Evolutionary conservation across 1,139 yeast species (phyloP), one percentile per base, ranked within the genome.

Genomic region (Hansenula lynferdii): DNA sequence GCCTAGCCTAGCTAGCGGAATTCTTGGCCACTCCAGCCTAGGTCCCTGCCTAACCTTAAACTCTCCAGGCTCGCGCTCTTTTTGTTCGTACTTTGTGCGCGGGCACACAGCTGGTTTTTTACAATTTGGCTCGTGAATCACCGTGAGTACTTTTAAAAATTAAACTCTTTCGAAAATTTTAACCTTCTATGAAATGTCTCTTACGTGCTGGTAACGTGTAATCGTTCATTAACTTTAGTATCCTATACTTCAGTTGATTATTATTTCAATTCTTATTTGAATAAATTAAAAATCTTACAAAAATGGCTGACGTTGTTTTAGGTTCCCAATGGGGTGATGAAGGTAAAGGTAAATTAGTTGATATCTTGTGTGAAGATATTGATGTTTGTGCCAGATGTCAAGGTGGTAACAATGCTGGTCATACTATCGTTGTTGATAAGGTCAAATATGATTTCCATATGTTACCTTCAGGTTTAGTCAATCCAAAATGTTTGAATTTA

Each of bases 321-420:
- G 98, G 98, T 45, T 72, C 97, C 65, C 98, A 92, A 67, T 92
- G 98, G 98, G 99, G 99, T 49, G 99, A 92, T 61, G 99, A 92
- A 77, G 99, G 99, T 61, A 92, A 92, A 64, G 99, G 99, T 43
- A 92, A 94, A 66, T 75, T 92, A 43, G 98, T 92, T 40, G 98
- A 92, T 62, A 72, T 92, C 43, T 74, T 92, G 41, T 92, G 97
- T 64, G 97, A 89, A 57, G 80, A 86, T 53, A 83, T 90, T 53
- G 98, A 92, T 54, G 92, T 92, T 36, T 94, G 97, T 62, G 97
- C 97, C 29, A 79, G 99, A 64, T 90, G 97, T 67, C 96, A 89
- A 60, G 99, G 99, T 64, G 99, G 99, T 56, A 92, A 92, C 71
- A 92, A 92, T 62, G 98, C 98, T 25, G 99, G 99, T 25, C 98